These are phyloP conservation scores for Fusarium pseudoanthophilum DNA, from an alignment of 2,329 filamentous ascomycete genomes.

Conservation along the genomic window DNA sequence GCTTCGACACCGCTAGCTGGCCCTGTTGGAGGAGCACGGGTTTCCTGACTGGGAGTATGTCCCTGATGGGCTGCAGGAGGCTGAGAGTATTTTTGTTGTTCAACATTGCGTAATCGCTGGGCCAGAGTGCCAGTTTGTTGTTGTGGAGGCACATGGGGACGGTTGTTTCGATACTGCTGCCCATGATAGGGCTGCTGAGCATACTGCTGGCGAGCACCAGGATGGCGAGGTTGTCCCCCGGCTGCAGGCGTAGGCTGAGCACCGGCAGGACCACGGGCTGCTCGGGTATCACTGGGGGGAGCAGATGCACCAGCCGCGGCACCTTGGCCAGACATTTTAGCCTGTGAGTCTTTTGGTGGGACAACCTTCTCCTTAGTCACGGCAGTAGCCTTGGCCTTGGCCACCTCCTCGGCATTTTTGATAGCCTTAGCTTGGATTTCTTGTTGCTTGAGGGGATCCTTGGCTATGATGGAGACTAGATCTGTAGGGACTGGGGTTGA, in stretches of 20 bases:
- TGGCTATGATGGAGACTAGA: slow-evolving; percentile 93
- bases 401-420: slow-evolving; percentile 74
- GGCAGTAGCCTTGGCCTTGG: slow-evolving; percentile 64
- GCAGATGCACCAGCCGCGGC: slow-evolving; percentile 30
- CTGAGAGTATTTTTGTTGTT: slow-evolving; percentile 63
- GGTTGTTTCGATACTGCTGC: slow-evolving; percentile 61
- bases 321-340: slow-evolving; percentile 48
- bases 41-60: slow-evolving; percentile 69
- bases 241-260: slow-evolving; percentile 46
- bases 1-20: slow-evolving; percentile 69
- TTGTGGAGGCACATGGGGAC: slow-evolving; percentile 55
- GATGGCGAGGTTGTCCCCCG: slow-evolving; percentile 56
- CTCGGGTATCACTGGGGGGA: slow-evolving; percentile 44
- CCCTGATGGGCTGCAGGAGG: slow-evolving; percentile 54
- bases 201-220: slow-evolving; percentile 60
- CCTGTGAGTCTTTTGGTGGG: slow-evolving; percentile 58
- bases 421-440: slow-evolving; percentile 91
- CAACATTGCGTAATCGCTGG: slow-evolving; percentile 62
- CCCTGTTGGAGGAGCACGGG: slow-evolving; percentile 78
- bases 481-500: slow-evolving; percentile 92
- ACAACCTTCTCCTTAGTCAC: slow-evolving; percentile 56
- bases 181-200: slow-evolving; percentile 59
- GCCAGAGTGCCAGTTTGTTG: slow-evolving; percentile 59
- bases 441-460: slow-evolving; percentile 93
- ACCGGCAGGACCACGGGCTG: slow-evolving; percentile 49